Base-by-base conservation (phyloP, 1,284 basidiomycete species). In the Sanguinoderma infundibulare region DNA sequence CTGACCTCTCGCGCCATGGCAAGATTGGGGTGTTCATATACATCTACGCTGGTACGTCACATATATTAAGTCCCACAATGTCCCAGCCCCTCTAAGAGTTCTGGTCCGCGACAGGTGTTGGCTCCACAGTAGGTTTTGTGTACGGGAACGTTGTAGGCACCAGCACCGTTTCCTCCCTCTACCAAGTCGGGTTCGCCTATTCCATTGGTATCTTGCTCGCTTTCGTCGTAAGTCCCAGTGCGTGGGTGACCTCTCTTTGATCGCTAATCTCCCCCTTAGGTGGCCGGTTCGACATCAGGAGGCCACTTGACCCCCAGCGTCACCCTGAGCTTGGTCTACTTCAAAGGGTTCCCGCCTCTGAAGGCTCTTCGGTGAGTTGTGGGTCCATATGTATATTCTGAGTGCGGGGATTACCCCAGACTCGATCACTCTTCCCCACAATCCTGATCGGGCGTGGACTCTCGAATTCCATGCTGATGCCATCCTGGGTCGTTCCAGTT, bases 231-330 rank as follows among this genome's bases (percentile, higher is more conserved):
- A 50, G 69, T 62, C 51, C 22, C 24, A 22, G 12, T 2, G 35
- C 15, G 26, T 36, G 7, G 4, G 20, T 24, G 6, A 42, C 14
- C 35, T 14, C 28, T 44, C 35, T 22, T 9, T 2, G 6, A 46
- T 40, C 7, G 2, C 9, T 22, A 20, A 20, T 20, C 30, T 5
- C 7, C 10, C 1, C 17, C 20, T 8, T 24, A 70, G 69, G 63
- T 88, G n/a, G 85, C 82, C 65, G 75, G 75, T 32, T 69, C 80
- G 3, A 83, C 86, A 0, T 89, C 87, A 9, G 87, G 86, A 8
- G 85, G 86, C 7, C 87, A 89, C 70, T 83, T 90, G 71, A 87
- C 81, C 69, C 86, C 87, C 26, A 77, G 81, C 52, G 76, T 90
- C 14, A 87, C 88, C 7, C 76, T 89, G 56, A 73, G 80, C 2